phyloP scores from a whole-genome alignment of 805 yeast genomes.

The Barnettozyma sucrosica region DNA sequence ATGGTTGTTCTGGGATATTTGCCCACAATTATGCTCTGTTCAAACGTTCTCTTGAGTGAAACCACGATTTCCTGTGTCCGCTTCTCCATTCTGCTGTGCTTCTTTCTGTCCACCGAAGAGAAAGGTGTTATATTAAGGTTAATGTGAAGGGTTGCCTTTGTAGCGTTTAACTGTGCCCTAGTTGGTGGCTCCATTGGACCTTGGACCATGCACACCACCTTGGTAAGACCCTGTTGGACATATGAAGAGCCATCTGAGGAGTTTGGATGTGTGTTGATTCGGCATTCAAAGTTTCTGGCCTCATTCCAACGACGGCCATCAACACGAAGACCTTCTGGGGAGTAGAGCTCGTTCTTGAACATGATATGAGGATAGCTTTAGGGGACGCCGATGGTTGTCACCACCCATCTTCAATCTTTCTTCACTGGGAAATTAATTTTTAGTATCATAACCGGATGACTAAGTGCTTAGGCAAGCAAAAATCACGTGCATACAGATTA shows the following conservation, averaged over 20 bases:
- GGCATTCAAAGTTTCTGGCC: slow-evolving; percentile 72
- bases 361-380: slow-evolving; percentile 25
- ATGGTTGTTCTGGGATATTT: slow-evolving; percentile 81
- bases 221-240: slow-evolving; percentile 88
- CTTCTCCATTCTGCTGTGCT: slow-evolving; percentile 61
- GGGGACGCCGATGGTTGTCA: neutral
- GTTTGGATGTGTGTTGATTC: slow-evolving; percentile 81
- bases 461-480: neutral
- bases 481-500: neutral
- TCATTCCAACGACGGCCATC: slow-evolving; percentile 98
- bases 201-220: slow-evolving; percentile 74
- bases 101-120: slow-evolving; percentile 70
- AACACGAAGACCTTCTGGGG: slow-evolving; percentile 89
- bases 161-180: slow-evolving; percentile 44
- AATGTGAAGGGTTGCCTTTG: slow-evolving; percentile 55
- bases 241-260: slow-evolving; percentile 90
- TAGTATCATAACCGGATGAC: neutral
- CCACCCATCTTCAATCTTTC: neutral
- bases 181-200: slow-evolving; percentile 85
- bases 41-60: slow-evolving; percentile 62
- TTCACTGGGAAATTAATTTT: neutral
- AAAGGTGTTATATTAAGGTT: slow-evolving; percentile 73
- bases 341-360: slow-evolving; percentile 76
- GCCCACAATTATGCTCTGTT: slow-evolving; percentile 65
- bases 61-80: slow-evolving; percentile 63